These are phyloP conservation scores for Komagataella mondaviorum DNA, from an alignment of 805 yeast species.

Conservation along the genomic window DNA sequence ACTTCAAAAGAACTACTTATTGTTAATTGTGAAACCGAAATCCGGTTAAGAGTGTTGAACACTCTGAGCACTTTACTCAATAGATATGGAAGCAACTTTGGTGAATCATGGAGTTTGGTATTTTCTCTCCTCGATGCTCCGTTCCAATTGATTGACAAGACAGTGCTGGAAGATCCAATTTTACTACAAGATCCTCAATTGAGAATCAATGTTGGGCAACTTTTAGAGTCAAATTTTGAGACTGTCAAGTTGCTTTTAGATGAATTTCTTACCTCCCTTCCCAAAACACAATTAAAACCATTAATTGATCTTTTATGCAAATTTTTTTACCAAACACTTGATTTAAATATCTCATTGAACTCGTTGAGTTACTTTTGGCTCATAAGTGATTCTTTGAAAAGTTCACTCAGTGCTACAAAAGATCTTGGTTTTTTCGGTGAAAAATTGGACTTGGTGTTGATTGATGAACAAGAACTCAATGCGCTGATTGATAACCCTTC, in stretches of 20 bases:
- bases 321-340: conserved; percentile 59
- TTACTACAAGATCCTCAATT: conserved; percentile 19
- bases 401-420: neutral
- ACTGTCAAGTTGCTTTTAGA: conserved; percentile 75
- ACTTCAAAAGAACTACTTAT: conserved; percentile 27
- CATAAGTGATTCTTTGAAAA: conserved; percentile 61
- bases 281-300: conserved; percentile 45
- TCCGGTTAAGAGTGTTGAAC: conserved; percentile 45
- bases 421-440: conserved; percentile 3
- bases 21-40: conserved; percentile 51
- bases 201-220: conserved; percentile 31
- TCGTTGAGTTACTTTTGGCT: conserved; percentile 89
- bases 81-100: conserved; percentile 51
- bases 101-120: conserved; percentile 56
- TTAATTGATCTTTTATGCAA: conserved; percentile 61
- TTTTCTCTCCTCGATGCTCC: conserved; percentile 50
- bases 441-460: conserved; percentile 6
- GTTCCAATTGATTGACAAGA: conserved; percentile 26
- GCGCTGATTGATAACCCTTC: conserved; percentile 7
- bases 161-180: conserved; percentile 8
- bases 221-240: conserved; percentile 62
- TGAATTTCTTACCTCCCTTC: conserved; percentile 68
- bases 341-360: conserved; percentile 80
- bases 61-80: conserved; percentile 66
- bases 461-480: conserved; percentile 11